These are phyloP conservation scores for Trichophyton schoenleinii DNA, from an alignment of 2,329 filamentous ascomycete genomes.

Conservation along the genomic window DNA sequence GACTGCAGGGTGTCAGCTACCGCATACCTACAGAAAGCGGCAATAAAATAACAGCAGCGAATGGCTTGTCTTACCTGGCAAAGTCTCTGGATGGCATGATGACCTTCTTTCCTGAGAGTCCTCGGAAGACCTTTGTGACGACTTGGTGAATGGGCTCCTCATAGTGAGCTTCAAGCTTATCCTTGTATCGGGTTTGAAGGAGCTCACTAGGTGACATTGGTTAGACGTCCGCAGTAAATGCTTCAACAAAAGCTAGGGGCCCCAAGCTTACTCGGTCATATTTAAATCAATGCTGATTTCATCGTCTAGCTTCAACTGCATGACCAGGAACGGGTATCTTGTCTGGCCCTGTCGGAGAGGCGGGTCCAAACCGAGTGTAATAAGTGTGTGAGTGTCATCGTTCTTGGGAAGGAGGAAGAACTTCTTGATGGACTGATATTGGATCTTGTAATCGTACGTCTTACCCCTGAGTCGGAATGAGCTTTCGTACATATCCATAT, in stretches of 20 bases:
- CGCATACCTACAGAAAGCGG: not conserved
- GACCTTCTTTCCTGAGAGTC: constrained; percentile 87
- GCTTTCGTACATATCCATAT: constrained; percentile 98
- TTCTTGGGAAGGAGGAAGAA: constrained; percentile 98
- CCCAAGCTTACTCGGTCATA: constrained; percentile 55
- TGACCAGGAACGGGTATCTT: constrained; percentile 93
- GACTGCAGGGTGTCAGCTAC: constrained; percentile 37
- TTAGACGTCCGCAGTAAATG: too few relatives aligned
- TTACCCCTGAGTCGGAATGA: constrained; percentile 96
- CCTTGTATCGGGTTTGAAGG: constrained; percentile 74
- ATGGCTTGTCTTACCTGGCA: constrained; percentile 43
- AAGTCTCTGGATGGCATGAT: constrained; percentile 92
- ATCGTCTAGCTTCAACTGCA: constrained; percentile 97
- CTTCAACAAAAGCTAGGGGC: not conserved
- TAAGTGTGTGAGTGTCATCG: constrained; percentile 92
- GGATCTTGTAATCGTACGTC: constrained; percentile 99
- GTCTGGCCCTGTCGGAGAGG: constrained; percentile 95
- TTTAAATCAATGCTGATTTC: constrained; percentile 95
- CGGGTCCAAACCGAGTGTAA: constrained; percentile 87
- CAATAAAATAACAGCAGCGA: not conserved
- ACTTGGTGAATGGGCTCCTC: constrained; percentile 89
- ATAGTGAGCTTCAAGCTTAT: constrained; percentile 77
- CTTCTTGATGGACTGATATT: constrained; percentile 95
- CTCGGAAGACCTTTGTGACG: constrained; percentile 88
- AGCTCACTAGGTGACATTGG: constrained; percentile 42